Percentiles rank a stretch among this genome's conserved stretches.
Conservation (phyloP, 2,329 filamentous ascomycete genomes). For the Apiospora pterosperma region DNA sequence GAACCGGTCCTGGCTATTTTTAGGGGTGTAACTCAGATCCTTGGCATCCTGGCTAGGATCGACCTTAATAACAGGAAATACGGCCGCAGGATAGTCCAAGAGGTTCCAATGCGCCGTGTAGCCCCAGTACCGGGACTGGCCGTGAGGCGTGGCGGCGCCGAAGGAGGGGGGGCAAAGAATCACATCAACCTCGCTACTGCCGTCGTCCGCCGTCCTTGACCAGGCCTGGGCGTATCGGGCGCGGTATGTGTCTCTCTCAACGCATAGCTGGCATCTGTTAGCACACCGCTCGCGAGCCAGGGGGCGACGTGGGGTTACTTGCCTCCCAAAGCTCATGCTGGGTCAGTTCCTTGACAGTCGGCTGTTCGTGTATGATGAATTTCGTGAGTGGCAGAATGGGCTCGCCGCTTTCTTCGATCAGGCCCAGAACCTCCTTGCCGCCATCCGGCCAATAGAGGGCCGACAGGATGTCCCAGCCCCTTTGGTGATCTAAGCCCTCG, state of each 20-base stretch:
- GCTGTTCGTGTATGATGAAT: slow-evolving; percentile 47
- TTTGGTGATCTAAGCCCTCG: slow-evolving; percentile 10
- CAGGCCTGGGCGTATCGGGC: slow-evolving; percentile 13
- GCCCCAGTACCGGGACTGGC: slow-evolving; percentile 47
- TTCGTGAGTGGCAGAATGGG: slow-evolving; percentile 45
- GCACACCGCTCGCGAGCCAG: not conserved
- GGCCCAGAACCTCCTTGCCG: slow-evolving; percentile 37
- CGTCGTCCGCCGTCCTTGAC: slow-evolving; percentile 10
- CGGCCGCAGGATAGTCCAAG: slow-evolving; percentile 47
- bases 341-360: slow-evolving; percentile 32
- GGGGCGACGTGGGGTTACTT: slow-evolving; percentile 8
- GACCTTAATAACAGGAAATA: slow-evolving; percentile 45
- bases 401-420: slow-evolving; percentile 43
- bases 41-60: slow-evolving; percentile 37
- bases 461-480: slow-evolving; percentile 22
- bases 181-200: slow-evolving; percentile 36
- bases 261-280: slow-evolving; percentile 9
- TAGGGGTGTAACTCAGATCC: slow-evolving; percentile 30
- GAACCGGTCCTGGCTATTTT: slow-evolving; percentile 41
- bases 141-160: slow-evolving; percentile 40
- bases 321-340: slow-evolving; percentile 37
- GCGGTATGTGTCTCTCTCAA: slow-evolving; percentile 17
- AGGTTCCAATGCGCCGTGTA: slow-evolving; percentile 55
- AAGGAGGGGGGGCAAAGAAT: slow-evolving; percentile 47
- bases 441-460: slow-evolving; percentile 48